Evolutionary conservation across 2,329 filamentous ascomycete genomes (phyloP).

Genomic region (Akanthomyces muscarius): DNA sequence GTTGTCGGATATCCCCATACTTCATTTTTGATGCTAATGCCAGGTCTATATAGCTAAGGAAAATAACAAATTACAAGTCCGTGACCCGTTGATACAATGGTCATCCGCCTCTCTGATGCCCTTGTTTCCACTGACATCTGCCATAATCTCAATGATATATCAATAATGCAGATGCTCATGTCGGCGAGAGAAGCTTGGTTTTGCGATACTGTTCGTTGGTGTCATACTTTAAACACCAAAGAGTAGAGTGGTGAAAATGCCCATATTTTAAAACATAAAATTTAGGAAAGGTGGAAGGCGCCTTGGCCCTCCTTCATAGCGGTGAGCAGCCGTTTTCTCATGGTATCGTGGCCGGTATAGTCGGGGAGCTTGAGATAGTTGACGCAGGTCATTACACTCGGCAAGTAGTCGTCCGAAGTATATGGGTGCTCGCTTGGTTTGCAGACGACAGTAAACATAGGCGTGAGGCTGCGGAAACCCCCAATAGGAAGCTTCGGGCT

Average conservation of each 20-base stretch:
- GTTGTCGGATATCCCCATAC: neutral
- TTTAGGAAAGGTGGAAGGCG: constrained; percentile 88
- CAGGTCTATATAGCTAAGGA: constrained; percentile 8
- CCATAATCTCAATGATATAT: neutral
- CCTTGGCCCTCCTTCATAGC: constrained; percentile 96
- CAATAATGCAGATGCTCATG: neutral
- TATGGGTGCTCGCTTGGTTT: constrained; percentile 96
- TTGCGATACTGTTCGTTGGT: neutral
- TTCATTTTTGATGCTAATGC: constrained; percentile 11
- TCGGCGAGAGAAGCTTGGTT: neutral
- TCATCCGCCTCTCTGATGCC: neutral
- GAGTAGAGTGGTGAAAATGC: neutral
- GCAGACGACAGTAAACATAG: constrained; percentile 98
- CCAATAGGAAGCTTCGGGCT: constrained; percentile 98
- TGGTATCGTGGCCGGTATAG: constrained; percentile 73
- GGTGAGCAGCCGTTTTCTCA: constrained; percentile 73
- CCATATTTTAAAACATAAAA: neutral
- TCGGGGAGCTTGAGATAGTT: constrained; percentile 98
- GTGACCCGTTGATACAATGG: constrained; percentile 6
- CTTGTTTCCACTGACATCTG: neutral
- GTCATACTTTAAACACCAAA: neutral
- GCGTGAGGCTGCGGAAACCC: constrained; percentile 94
- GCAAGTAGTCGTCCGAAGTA: constrained; percentile 94
- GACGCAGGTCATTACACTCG: constrained; percentile 99
- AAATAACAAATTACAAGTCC: neutral